Base-by-base conservation (phyloP, 805 yeast species). In the Candida insectorum region DNA sequence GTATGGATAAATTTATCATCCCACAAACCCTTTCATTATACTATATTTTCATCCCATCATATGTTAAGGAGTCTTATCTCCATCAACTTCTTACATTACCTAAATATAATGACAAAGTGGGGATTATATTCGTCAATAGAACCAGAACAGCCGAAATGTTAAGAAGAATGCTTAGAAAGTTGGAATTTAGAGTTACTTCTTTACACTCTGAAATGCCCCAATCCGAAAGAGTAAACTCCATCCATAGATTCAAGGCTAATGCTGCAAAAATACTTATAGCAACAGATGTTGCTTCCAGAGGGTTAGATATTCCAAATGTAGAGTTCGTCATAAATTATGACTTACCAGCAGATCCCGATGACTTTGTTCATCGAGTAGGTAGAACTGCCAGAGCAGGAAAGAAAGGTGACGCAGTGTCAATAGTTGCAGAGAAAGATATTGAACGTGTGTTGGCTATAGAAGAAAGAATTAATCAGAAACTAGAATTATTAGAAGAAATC, bases 321-420 rank as follows among this genome's bases (percentile, higher is more conserved):
- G 91, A 81, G 52, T 67, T 93, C 47, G 97, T 93, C 16, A 63
- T 93, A 16, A 93, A 93, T 55, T 93, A 76, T 52, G 97, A 93
- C 52, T 77, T 93, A 16, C 98, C 98, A 4, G 88, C 93, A 0
- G 97, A 93, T 52, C 85, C 97, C 3, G 96, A 93, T 52, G 96
- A 93, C 43, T 93, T 86, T 50, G 88, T 93, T 34, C 98, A 93
- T 62, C 72, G 98, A 58, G 95, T 91, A 8, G 98, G 98, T 66
- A 85, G 98, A 77, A 91, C 98, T 9, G 98, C 97, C 7, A 84
- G 98, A 74, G 97, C 97, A 2, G 97, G 97, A 2, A 73, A 95
- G 48, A 62, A 66, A 31, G 98, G 98, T 62, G 86, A 79, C 43
- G 75, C 95, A 5, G 66, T 93, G 1, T 77, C 93, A 10, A 71